Conservation (phyloP, 768 basidiomycete genomes). For the Termitomyces sp. region DNA sequence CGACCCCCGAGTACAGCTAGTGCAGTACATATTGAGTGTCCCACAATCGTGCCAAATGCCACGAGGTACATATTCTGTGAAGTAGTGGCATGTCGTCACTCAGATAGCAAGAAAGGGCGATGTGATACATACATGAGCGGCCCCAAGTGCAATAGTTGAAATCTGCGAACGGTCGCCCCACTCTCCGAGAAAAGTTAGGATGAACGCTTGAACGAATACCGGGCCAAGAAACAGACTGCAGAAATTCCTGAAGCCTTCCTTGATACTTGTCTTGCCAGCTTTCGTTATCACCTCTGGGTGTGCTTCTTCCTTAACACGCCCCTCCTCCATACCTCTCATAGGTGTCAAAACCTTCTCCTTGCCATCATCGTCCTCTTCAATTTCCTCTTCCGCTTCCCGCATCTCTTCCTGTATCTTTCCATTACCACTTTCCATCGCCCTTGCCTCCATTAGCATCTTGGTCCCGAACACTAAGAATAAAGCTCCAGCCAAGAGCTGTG, state of each 20-base stretch:
- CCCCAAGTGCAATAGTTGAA: constrained; percentile 92
- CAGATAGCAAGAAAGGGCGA: not conserved
- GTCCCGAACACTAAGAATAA: constrained; percentile 89
- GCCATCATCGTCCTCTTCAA: constrained; percentile 68
- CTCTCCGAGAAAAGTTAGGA: constrained; percentile 96
- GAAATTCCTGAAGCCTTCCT: constrained; percentile 75
- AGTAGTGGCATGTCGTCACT: not conserved
- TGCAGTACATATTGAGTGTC: constrained; percentile 82
- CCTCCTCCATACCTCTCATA: constrained; percentile 75
- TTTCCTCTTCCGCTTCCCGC: constrained; percentile 93
- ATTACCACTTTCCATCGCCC: constrained; percentile 69
- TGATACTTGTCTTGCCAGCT: constrained; percentile 17
- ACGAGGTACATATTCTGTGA: constrained; percentile 87
- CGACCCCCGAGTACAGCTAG: constrained; percentile 92
- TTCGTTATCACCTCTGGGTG: constrained; percentile 15
- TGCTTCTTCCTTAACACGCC: constrained; percentile 18
- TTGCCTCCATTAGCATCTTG: constrained; percentile 85
- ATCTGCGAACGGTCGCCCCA: constrained; percentile 99
- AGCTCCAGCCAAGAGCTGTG: constrained; percentile 66
- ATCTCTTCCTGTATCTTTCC: constrained; percentile 91
- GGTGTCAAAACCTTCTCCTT: constrained; percentile 40
- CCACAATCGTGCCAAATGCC: constrained; percentile 82
- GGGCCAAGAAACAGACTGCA: constrained; percentile 81
- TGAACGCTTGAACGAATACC: constrained; percentile 91
- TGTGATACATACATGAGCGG: constrained; percentile 74